Conservation (phyloP, 2,329 filamentous ascomycete species). For the Aspergillus sp. region DNA sequence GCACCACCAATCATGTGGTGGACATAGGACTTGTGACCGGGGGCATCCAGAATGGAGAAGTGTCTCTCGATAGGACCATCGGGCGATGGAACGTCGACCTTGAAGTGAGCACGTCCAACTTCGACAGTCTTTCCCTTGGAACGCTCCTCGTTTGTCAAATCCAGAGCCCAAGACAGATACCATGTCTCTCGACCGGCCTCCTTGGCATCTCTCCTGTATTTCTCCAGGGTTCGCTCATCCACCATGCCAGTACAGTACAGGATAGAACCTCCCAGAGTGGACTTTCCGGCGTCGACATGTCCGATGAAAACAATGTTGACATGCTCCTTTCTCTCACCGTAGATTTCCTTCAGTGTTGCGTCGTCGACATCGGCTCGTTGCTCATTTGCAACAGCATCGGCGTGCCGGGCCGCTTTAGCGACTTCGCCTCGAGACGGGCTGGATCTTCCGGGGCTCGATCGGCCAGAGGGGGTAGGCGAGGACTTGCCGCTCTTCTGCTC, state of each 20-base stretch:
- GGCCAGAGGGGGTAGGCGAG: slow-evolving; percentile 77
- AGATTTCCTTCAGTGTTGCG: slow-evolving; percentile 86
- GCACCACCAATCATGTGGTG: slow-evolving; percentile 97
- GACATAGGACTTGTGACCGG: slow-evolving; percentile 96
- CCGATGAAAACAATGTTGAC: slow-evolving; percentile 97
- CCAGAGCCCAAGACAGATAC: slow-evolving; percentile 98
- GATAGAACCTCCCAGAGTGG: slow-evolving; percentile 88
- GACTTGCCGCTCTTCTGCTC: slow-evolving; percentile 60
- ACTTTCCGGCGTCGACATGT: slow-evolving; percentile 98
- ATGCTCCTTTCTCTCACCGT: slow-evolving; percentile 71
- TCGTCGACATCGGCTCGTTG: slow-evolving; percentile 77
- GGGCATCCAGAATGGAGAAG: slow-evolving; percentile 95
- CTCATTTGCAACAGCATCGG: slow-evolving; percentile 79
- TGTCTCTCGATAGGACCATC: slow-evolving; percentile 68
- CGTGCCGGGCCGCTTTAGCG: slow-evolving; percentile 59
- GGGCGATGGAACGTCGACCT: slow-evolving; percentile 53
- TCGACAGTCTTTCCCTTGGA: slow-evolving; percentile 97
- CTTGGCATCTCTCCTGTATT: slow-evolving; percentile 96
- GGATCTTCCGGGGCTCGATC: slow-evolving; percentile 72
- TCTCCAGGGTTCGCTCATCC: slow-evolving; percentile 97
- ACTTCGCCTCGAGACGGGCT: slow-evolving; percentile 64
- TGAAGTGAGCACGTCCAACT: slow-evolving; percentile 91
- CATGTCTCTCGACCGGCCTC: slow-evolving; percentile 94
- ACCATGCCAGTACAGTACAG: slow-evolving; percentile 96
- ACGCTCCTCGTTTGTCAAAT: slow-evolving; percentile 94